These are phyloP conservation scores for Extremus antarcticus DNA, from an alignment of 495 filamentous ascomycete genomes.

Conservation along the genomic window DNA sequence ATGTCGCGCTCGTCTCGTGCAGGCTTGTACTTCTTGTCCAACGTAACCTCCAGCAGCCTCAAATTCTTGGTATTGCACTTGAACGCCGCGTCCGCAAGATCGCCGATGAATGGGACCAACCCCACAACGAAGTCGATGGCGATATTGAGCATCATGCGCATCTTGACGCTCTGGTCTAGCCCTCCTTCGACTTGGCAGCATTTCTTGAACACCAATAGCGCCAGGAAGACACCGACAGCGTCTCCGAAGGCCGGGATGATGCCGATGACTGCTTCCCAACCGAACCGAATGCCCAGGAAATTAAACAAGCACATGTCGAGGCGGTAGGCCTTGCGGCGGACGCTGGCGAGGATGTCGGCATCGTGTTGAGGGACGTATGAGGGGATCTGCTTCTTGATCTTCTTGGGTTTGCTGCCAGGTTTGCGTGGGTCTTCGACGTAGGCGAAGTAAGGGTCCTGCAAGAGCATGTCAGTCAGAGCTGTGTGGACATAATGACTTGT, in stretches of 20 bases:
- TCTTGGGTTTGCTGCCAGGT: conserved; percentile 28
- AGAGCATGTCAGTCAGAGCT: conserved; percentile 3
- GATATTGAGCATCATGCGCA: conserved; percentile 69
- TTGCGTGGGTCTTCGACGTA: conserved; percentile 21
- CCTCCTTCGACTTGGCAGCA: conserved; percentile 61
- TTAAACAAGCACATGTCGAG: conserved; percentile 73
- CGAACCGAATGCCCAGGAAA: conserved; percentile 64
- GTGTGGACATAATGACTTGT: too few species aligned
- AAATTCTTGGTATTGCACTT: conserved; percentile 32
- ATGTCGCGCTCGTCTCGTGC: conserved; percentile 11
- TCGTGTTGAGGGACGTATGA: conserved; percentile 63
- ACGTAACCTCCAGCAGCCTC: conserved; percentile 24
- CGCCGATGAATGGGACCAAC: conserved; percentile 74
- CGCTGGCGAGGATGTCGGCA: conserved; percentile 61
- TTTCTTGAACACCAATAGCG: conserved; percentile 56
- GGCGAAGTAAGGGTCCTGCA: conserved; percentile 33
- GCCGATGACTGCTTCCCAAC: conserved; percentile 72
- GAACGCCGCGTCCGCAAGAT: conserved; percentile 55
- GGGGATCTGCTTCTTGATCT: conserved; percentile 34
- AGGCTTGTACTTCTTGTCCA: conserved; percentile 31
- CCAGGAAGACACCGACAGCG: conserved; percentile 54
- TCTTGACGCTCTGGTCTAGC: conserved; percentile 44
- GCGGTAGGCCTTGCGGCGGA: conserved; percentile 68
- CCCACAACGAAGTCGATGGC: conserved; percentile 69
- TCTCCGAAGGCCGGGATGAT: conserved; percentile 71